phyloP scores from a whole-genome alignment of 352 stramenopile species.

The Globisporangium alternatum region DNA sequence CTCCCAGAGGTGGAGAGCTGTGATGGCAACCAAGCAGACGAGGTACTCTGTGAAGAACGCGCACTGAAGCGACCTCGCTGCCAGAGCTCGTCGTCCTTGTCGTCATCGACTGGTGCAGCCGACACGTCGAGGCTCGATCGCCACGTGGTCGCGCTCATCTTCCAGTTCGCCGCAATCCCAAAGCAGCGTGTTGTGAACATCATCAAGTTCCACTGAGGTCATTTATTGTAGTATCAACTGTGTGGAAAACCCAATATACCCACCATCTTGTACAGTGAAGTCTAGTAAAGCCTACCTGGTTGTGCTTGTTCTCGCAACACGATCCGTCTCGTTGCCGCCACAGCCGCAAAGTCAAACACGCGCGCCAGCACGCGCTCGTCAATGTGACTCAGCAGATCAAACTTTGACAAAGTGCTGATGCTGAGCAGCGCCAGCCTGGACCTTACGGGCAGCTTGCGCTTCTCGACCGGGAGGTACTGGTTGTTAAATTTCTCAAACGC shows the following conservation, averaged over 20 bases:
- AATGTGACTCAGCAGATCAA: background rate
- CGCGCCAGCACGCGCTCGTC: slow-evolving; percentile 4
- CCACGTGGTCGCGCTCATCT: slow-evolving; percentile 14
- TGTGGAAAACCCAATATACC: background rate
- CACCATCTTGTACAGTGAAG: background rate
- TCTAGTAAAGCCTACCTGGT: background rate
- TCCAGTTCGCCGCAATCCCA: slow-evolving; percentile 16
- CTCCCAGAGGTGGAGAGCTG: background rate
- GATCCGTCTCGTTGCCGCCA: background rate
- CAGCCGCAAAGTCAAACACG: slow-evolving; percentile 10
- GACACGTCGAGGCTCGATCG: slow-evolving; percentile 16
- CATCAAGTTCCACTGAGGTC: slow-evolving; percentile 8
- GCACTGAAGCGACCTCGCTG: background rate
- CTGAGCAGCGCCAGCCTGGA: slow-evolving; percentile 5
- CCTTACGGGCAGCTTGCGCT: background rate
- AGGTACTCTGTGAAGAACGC: background rate
- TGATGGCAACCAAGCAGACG: background rate
- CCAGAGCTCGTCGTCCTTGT: background rate
- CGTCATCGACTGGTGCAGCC: background rate
- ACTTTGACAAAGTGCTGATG: background rate
- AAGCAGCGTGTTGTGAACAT: slow-evolving; percentile 16
- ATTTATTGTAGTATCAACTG: background rate
- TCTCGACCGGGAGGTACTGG: slow-evolving; percentile 6
- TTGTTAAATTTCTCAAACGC: background rate
- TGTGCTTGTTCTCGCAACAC: background rate